These are phyloP conservation scores for Chloropicon primus DNA, from an alignment of 139 green algal species.

Conservation along the genomic window DNA sequence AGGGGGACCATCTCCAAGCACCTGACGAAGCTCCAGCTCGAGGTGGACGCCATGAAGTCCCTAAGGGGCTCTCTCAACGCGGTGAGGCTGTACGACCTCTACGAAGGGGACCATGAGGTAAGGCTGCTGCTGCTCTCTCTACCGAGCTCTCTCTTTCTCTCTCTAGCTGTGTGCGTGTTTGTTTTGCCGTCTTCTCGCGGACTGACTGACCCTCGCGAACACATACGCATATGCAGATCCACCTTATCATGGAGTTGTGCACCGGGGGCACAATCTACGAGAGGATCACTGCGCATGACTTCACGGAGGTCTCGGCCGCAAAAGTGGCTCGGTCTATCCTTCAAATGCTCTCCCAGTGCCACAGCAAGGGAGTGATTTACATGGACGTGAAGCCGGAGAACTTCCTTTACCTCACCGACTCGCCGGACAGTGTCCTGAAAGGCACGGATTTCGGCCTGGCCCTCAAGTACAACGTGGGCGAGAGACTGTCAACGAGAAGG, in stretches of 20 bases:
- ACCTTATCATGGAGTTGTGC: slow-evolving; percentile 86
- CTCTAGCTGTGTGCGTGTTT: too few relatives aligned
- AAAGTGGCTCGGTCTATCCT: slow-evolving; percentile 28
- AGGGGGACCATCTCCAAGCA: slow-evolving; percentile 55
- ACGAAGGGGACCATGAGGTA: slow-evolving; percentile 55
- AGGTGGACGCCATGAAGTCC: slow-evolving; percentile 86
- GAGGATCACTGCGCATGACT: slow-evolving; percentile 8
- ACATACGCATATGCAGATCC: too few relatives aligned
- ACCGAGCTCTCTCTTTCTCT: too few relatives aligned
- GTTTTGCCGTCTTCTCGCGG: too few relatives aligned
- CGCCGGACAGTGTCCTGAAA: slow-evolving; percentile 49
- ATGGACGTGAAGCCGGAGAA: slow-evolving; percentile 75
- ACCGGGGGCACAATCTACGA: slow-evolving; percentile 37
- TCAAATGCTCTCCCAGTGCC: slow-evolving; percentile 73
- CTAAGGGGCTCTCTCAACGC: slow-evolving; percentile 65
- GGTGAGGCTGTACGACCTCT: slow-evolving; percentile 35
- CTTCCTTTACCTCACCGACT: slow-evolving; percentile 68
- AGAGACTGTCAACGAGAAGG: slow-evolving; percentile 9
- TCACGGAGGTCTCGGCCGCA: background rate
- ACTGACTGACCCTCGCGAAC: too few relatives aligned
- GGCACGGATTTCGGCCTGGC: slow-evolving; percentile 55
- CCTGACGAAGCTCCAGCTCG: slow-evolving; percentile 79
- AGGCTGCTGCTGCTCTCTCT: background rate
- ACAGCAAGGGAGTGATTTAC: slow-evolving; percentile 64
- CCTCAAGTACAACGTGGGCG: background rate